Conservation (phyloP, 2,329 filamentous ascomycete species). For the Calonectria multiphialidica region DNA sequence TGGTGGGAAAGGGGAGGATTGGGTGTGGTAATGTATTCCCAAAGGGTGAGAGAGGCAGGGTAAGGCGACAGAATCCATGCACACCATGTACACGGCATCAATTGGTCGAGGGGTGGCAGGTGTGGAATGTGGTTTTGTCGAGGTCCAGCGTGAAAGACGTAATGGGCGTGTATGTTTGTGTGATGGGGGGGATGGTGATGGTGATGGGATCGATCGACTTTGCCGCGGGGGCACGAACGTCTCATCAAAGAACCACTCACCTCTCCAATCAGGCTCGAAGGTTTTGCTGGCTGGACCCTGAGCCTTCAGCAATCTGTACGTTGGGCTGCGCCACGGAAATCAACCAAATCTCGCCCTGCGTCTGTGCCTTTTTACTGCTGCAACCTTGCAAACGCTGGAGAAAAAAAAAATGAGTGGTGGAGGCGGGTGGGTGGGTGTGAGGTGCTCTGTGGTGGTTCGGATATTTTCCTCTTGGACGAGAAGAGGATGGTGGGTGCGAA, state of each 20-base stretch:
- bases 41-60: constrained; percentile 6
- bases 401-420: constrained; percentile 1
- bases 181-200: neutral
- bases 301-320: neutral
- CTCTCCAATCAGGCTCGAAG: constrained; percentile 1
- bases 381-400: constrained; percentile 14
- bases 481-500: neutral
- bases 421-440: neutral
- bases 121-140: constrained; percentile 7
- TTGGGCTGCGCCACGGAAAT: constrained; percentile 15
- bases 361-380: constrained; percentile 3
- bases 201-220: constrained; percentile 8
- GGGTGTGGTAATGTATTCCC: constrained; percentile 6
- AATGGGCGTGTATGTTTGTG: neutral
- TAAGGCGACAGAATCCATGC: constrained; percentile 13
- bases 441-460: neutral
- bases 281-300: constrained; percentile 11
- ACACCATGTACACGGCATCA: neutral
- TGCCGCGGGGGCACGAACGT: constrained; percentile 8
- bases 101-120: neutral
- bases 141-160: neutral
- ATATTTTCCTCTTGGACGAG: constrained; percentile 8
- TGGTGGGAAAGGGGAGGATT: neutral
- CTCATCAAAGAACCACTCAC: constrained; percentile 3
- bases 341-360: constrained; percentile 9